Evolutionary conservation across 768 basidiomycete species (phyloP), one percentile per base, ranked within the genome.

Genomic region (Termitomyces sp.): DNA sequence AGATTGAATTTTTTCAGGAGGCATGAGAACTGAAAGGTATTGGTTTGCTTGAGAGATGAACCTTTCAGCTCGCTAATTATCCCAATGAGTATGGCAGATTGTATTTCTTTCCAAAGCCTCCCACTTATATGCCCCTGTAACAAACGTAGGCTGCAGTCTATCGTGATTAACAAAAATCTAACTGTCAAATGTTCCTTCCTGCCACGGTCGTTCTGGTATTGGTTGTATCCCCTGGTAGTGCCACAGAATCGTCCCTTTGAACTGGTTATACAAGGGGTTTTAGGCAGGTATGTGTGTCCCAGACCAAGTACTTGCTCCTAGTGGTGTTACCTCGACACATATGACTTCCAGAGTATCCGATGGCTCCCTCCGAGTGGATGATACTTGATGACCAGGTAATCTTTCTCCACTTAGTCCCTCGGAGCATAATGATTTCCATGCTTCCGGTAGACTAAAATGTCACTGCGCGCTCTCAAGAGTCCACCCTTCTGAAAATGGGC

Each of bases 321-420:
- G 71, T 73, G 71, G 71, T 58, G 60, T 14, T 73, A 73, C 50
- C 61, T 68, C 7, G 72, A 70, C 0, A 56, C 62, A 26, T 72
- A 71, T 61, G 14, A 56, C 51, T 73, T 13, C 38, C 61, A 0
- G 67, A 62, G 4, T 50, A 59, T 41, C 66, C 69, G 14, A 74
- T 74, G 72, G 55, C 58, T 5, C 55, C 72, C 18, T 68, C 70
- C 13, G 72, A 72, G 60, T 74, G 71, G 71, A 61, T 68, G 56
- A 56, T 55, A 13, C 66, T 72, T 7, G 69, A 72, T 40, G 70
- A 72, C 20, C 56, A 68, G 62, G 72, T 70, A 23, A 18, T 61
- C 54, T 28, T 12, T 46, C 30, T 9, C 12, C 20, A 18, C 41
- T 23, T 30, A 30, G 35, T 14, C 40, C 20, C n/a, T 32, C n/a